phyloP scores from a whole-genome alignment of 2,329 filamentous ascomycete species.

The Metarhizium robertsii region DNA sequence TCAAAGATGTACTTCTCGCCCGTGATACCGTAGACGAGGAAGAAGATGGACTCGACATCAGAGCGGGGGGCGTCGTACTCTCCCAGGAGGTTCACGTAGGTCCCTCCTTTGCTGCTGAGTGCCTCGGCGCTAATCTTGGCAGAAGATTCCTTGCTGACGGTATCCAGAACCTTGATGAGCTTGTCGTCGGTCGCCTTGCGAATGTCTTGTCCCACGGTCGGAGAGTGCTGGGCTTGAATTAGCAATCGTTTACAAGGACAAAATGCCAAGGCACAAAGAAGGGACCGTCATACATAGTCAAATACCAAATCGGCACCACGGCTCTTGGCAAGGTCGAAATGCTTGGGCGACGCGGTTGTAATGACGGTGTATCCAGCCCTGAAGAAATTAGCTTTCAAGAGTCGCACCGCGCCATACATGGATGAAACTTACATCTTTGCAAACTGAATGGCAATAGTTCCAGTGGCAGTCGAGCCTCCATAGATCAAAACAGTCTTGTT shows the following conservation, averaged over 20 bases:
- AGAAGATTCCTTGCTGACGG: not conserved
- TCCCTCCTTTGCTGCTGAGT: too few relatives aligned
- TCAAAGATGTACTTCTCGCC: not conserved
- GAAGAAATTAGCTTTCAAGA: too few relatives aligned
- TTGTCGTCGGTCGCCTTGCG: not conserved
- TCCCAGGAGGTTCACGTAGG: too few relatives aligned
- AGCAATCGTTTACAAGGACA: too few relatives aligned
- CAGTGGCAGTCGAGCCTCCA: slow-evolving; percentile 33
- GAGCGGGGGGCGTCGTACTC: too few relatives aligned
- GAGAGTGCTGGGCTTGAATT: not conserved
- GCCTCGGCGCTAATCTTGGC: not conserved
- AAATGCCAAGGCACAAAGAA: too few relatives aligned
- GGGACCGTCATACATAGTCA: too few relatives aligned
- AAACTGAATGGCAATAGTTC: slow-evolving; percentile 34
- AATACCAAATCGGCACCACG: too few relatives aligned
- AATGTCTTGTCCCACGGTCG: not conserved
- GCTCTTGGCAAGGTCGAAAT: too few relatives aligned
- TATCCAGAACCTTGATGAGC: not conserved
- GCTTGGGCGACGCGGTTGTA: too few relatives aligned
- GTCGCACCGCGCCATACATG: too few relatives aligned
- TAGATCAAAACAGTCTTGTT: slow-evolving; percentile 29
- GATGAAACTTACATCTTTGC: slow-evolving; percentile 22
- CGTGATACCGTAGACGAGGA: not conserved
- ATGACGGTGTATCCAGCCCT: too few relatives aligned
- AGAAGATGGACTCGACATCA: not conserved